Conservation (phyloP, 2,329 filamentous ascomycete species). For the Byssochlamys sp. region DNA sequence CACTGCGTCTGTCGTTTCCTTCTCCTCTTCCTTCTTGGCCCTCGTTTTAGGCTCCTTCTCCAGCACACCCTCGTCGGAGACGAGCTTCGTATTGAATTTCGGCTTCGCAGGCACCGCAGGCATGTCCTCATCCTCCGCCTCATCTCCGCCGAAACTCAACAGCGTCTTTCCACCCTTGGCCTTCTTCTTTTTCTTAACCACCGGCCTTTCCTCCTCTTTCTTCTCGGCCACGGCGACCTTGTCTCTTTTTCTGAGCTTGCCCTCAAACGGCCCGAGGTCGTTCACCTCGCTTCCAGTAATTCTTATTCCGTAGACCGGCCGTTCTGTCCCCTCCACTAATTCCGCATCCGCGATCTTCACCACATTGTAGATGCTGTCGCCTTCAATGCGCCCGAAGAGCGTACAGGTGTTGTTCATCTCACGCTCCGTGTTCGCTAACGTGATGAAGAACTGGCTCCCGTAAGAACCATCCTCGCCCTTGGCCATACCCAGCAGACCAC, state of each 20-base stretch:
- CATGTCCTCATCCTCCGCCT: constrained; percentile 27
- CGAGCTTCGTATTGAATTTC: constrained; percentile 40
- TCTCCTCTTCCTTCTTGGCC: constrained; percentile 5
- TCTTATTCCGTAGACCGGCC: constrained; percentile 75
- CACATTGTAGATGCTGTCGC: constrained; percentile 91
- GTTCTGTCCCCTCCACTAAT: constrained; percentile 65
- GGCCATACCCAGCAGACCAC: constrained; percentile 90
- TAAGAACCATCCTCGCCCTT: constrained; percentile 67
- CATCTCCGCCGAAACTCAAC: constrained; percentile 40
- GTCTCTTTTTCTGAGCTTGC: constrained; percentile 36
- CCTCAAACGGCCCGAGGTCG: constrained; percentile 37
- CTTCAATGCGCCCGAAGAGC: constrained; percentile 81
- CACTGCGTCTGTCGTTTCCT: constrained; percentile 5
- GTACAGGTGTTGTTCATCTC: constrained; percentile 87
- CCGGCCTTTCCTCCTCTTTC: constrained; percentile 18
- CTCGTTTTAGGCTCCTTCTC: constrained; percentile 6
- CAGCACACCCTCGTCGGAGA: constrained; percentile 23
- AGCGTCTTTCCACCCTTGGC: constrained; percentile 35
- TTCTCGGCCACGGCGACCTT: constrained; percentile 20
- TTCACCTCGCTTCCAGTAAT: constrained; percentile 46
- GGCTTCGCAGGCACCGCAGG: constrained; percentile 33
- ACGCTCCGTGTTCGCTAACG: constrained; percentile 65
- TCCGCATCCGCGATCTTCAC: constrained; percentile 88
- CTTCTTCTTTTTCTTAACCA: constrained; percentile 32
- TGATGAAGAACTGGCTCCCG: constrained; percentile 95